Evolutionary conservation across 495 filamentous ascomycete genomes (phyloP), one percentile per base, ranked within the genome.

Genomic region (Penicillium maclennaniae): DNA sequence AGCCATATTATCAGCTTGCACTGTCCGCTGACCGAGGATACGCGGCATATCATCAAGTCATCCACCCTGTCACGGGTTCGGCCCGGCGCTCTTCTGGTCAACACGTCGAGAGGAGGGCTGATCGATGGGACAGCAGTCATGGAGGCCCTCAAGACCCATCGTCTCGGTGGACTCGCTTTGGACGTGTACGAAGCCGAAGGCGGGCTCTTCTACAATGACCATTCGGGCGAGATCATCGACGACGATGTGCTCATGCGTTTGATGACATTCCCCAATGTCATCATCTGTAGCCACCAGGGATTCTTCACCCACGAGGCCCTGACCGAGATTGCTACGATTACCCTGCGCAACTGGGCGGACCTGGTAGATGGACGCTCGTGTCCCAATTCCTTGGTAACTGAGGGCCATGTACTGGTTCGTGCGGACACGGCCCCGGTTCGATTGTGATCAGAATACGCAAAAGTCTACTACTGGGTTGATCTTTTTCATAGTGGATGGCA

Each of bases 131-230:
- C 62, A 23, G 80, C 80, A 0, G 76, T 84, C 26, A 83, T 88
- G 42, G 68, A 70, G 6, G 80, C 84, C 17, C 69, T 88, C 31
- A 87, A 88, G 68, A 74, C 60, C 2, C 68, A 74, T 10, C 74
- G 74, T 6, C 68, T 96, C 43, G 75, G 82, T 25, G 90, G 88
- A 19, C 82, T 90, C 9, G 88, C 88, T 41, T 65, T 95, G 38
- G 91, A 96, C 70, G 91, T 95, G 0, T 88, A 90, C 34, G 89
- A 93, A 49, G 89, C 89, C 0, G 91, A 96, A 61, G 74, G 54
- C 47, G 74, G 47, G 64, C 79, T 70, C 21, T 88, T 88, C 60
- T 88, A 86, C 55, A 75, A 79, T 47, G 84, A 88, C 53, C 82
- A 84, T 51, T 84, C 80, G 14, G 76, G 74, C 9, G 81, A 85